Percentiles rank a stretch among this genome's conserved stretches.
These are phyloP conservation scores for Cucurbita ficifolia DNA, from an alignment of 306 rosid genomes.

Conservation along the genomic window DNA sequence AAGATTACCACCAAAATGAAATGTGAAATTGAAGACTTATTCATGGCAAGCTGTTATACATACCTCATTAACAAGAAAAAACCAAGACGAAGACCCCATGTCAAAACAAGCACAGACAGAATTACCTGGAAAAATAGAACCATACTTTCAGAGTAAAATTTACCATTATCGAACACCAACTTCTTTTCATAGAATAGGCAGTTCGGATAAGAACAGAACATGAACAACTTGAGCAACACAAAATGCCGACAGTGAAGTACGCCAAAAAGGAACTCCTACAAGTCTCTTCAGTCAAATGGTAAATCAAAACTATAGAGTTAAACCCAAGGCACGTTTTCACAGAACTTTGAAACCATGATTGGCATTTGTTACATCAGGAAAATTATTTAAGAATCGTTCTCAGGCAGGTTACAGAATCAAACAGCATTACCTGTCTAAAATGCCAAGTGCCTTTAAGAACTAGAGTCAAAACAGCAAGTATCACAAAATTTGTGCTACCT, in stretches of 20 bases:
- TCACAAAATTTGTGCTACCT: slow-evolving; percentile 90
- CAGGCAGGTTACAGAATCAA: not conserved
- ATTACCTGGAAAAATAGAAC: slow-evolving; percentile 36
- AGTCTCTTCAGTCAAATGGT: not conserved
- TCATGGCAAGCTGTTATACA: not conserved
- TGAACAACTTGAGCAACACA: not conserved
- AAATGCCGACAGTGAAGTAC: not conserved
- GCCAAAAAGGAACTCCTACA: not conserved
- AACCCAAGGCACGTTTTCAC: not conserved
- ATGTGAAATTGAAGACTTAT: not conserved
- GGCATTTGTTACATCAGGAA: not conserved
- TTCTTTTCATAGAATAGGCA: not conserved
- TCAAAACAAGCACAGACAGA: slow-evolving; percentile 54
- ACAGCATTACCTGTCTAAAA: slow-evolving; percentile 61
- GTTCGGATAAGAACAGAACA: not conserved
- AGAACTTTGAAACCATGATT: not conserved
- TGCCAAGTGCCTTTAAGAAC: slow-evolving; percentile 58
- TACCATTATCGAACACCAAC: not conserved
- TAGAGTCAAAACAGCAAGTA: slow-evolving; percentile 64
- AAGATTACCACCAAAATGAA: not conserved
- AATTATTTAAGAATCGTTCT: no score
- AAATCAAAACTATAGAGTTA: not conserved
- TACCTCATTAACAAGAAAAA: slow-evolving; percentile 70
- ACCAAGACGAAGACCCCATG: slow-evolving; percentile 85
- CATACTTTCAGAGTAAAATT: not conserved